These are phyloP conservation scores for Solanum hybrid DNA, from an alignment of 305 asterid genomes.

Conservation along the genomic window DNA sequence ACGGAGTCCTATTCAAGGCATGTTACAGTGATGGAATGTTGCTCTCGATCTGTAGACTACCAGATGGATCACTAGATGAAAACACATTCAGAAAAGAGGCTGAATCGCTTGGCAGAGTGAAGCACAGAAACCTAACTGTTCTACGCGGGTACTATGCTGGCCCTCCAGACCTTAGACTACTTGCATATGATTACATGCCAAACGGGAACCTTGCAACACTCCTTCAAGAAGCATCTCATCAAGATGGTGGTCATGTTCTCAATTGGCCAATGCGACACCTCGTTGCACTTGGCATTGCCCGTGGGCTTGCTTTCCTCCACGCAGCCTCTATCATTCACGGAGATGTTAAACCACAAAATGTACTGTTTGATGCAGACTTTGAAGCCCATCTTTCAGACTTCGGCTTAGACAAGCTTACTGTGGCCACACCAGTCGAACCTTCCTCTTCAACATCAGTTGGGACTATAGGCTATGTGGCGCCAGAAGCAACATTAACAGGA, in stretches of 20 bases:
- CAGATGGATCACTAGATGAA: slow-evolving; percentile 31
- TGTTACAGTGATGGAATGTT: slow-evolving; percentile 62
- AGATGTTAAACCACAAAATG: slow-evolving; percentile 55
- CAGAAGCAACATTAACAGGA: slow-evolving; percentile 39
- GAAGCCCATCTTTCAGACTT: slow-evolving; percentile 67
- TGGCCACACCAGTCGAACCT: slow-evolving; percentile 27
- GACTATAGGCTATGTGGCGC: slow-evolving; percentile 46
- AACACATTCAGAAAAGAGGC: slow-evolving; percentile 57
- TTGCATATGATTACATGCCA: slow-evolving; percentile 67
- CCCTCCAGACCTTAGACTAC: slow-evolving; percentile 42
- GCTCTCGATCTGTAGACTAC: slow-evolving; percentile 46
- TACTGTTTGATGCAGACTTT: slow-evolving; percentile 62
- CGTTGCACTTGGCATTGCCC: slow-evolving; percentile 61
- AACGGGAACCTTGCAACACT: slow-evolving; percentile 58
- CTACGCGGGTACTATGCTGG: slow-evolving; percentile 61
- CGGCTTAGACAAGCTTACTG: slow-evolving; percentile 43
- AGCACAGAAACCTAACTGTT: slow-evolving; percentile 60
- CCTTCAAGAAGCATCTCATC: slow-evolving; percentile 74
- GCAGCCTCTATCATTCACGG: slow-evolving; percentile 42
- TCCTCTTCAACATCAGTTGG: slow-evolving; percentile 36
- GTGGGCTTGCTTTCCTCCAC: slow-evolving; percentile 56
- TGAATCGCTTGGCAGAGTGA: slow-evolving; percentile 49
- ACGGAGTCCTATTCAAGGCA: slow-evolving; percentile 55
- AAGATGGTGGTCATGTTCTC: slow-evolving; percentile 58
- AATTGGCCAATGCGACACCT: slow-evolving; percentile 84